A percentile compares a stretch with the other conserved stretches of the same genome.
These are phyloP conservation scores for Acaromyces ingoldii DNA, from an alignment of 1,284 basidiomycete genomes.

Conservation along the genomic window DNA sequence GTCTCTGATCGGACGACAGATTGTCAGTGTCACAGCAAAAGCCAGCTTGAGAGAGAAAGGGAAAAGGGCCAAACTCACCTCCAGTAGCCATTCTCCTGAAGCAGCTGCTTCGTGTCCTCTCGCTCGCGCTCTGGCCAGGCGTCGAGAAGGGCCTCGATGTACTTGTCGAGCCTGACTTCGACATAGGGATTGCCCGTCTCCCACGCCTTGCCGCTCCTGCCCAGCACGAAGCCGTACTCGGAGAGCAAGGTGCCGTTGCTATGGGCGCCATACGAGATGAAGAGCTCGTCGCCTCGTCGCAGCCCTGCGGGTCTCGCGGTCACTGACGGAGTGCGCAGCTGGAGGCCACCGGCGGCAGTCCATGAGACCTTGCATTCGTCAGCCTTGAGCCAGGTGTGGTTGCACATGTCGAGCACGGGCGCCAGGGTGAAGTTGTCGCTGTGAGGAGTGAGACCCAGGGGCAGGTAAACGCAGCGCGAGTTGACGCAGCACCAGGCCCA, in stretches of 20 bases:
- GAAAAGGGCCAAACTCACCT: constrained; percentile 8
- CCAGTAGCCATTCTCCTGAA: constrained; percentile 41
- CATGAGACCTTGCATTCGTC: constrained; percentile 35
- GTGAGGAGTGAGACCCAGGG: constrained; percentile 28
- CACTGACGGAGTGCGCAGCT: constrained; percentile 23
- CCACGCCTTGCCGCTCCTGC: background rate
- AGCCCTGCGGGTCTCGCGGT: constrained; percentile 1
- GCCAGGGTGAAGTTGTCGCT: constrained; percentile 46
- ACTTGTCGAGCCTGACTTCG: constrained; percentile 28
- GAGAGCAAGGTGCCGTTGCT: constrained; percentile 31
- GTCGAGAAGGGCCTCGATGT: constrained; percentile 14
- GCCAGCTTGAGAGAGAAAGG: background rate
- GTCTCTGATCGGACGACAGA: constrained; percentile 12
- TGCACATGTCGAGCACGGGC: constrained; percentile 48
- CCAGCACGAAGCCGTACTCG: constrained; percentile 44
- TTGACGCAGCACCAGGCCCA: constrained; percentile 46
- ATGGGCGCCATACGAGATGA: constrained; percentile 45
- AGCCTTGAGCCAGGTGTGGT: constrained; percentile 30
- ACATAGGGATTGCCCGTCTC: constrained; percentile 25
- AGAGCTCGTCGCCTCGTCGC: constrained; percentile 28
- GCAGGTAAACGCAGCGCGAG: constrained; percentile 41
- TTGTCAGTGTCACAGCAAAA: background rate
- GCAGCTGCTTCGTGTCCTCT: constrained; percentile 11
- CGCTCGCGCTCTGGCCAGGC: constrained; percentile 21
- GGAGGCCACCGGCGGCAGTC: constrained; percentile 19